A percentile compares a stretch with the other conserved stretches of the same genome.
These are phyloP conservation scores for Trypanosoma conorhini DNA, from an alignment of 208 protist species.

Conservation along the genomic window DNA sequence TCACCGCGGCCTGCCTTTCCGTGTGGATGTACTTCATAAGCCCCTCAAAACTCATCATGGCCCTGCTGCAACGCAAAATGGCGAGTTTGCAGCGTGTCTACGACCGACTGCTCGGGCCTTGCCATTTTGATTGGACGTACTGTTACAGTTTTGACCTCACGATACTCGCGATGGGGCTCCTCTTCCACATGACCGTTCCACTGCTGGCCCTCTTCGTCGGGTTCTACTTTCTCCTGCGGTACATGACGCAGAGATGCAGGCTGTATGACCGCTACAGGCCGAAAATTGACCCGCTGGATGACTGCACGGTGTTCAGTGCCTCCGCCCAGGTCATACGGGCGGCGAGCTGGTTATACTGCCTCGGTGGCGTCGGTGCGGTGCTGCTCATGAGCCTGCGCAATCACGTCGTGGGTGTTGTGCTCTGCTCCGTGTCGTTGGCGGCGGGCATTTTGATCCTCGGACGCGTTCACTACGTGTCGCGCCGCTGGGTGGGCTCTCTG, in stretches of 20 bases:
- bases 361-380: conserved; percentile 59
- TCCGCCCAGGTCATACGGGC: conserved; percentile 68
- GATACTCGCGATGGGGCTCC: conserved; percentile 75
- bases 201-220: conserved; percentile 62
- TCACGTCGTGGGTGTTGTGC: conserved; percentile 44
- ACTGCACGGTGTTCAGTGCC: conserved; percentile 75
- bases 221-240: conserved; percentile 71
- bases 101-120: conserved; percentile 65
- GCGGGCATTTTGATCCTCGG: conserved; percentile 36
- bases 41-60: conserved; percentile 46
- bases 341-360: conserved; percentile 62
- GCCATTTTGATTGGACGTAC: conserved; percentile 52
- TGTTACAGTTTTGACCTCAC: conserved; percentile 76
- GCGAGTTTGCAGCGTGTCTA: conserved; percentile 75
- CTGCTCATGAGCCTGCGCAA: conserved; percentile 67
- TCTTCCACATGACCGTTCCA: conserved; percentile 87
- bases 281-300: conserved; percentile 38
- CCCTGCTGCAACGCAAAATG: conserved; percentile 41
- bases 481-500: conserved; percentile 55
- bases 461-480: conserved; percentile 51
- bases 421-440: conserved; percentile 54
- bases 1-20: conserved; percentile 55
- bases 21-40: conserved; percentile 73
- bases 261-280: conserved; percentile 77
- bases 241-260: conserved; percentile 64